phyloP scores from a whole-genome alignment of 495 filamentous ascomycete species.

The Pyrenopolyporus hunteri region DNA sequence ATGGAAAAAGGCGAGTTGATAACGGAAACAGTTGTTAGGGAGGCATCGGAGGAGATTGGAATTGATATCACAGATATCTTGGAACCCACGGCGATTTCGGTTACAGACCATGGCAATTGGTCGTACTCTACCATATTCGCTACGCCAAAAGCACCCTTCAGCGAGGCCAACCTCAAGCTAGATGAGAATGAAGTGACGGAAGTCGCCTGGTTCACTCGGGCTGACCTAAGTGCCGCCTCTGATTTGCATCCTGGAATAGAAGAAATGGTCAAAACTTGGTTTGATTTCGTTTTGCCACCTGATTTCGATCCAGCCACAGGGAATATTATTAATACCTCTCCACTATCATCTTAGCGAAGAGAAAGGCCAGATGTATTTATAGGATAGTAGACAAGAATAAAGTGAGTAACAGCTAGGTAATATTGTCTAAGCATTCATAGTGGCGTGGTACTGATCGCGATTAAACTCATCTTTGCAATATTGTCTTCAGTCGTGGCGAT shows the following conservation, averaged over 20 bases:
- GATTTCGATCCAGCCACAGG: too few relatives aligned
- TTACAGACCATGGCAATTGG: conserved; percentile 5
- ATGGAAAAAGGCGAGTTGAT: not conserved
- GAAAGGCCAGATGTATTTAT: too few relatives aligned
- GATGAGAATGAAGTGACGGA: not conserved
- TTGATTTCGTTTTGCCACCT: not conserved
- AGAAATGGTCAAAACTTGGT: not conserved
- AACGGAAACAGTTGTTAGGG: not conserved
- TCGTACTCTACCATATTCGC: conserved; percentile 1
- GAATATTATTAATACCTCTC: too few relatives aligned
- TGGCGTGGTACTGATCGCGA: too few relatives aligned
- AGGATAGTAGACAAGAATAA: too few relatives aligned
- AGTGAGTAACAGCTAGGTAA: too few relatives aligned
- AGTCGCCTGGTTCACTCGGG: conserved; percentile 3
- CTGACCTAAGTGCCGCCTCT: not conserved
- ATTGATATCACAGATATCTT: not conserved
- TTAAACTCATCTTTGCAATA: too few relatives aligned
- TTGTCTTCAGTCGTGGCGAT: too few relatives aligned
- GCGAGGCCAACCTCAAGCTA: not conserved
- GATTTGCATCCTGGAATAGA: not conserved
- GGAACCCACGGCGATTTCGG: not conserved
- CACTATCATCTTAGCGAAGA: too few relatives aligned
- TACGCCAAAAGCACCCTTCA: not conserved
- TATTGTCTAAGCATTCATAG: too few relatives aligned
- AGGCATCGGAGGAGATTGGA: conserved; percentile 7